phyloP scores from a whole-genome alignment of 495 filamentous ascomycete species.

The Tetracladium setigerum region DNA sequence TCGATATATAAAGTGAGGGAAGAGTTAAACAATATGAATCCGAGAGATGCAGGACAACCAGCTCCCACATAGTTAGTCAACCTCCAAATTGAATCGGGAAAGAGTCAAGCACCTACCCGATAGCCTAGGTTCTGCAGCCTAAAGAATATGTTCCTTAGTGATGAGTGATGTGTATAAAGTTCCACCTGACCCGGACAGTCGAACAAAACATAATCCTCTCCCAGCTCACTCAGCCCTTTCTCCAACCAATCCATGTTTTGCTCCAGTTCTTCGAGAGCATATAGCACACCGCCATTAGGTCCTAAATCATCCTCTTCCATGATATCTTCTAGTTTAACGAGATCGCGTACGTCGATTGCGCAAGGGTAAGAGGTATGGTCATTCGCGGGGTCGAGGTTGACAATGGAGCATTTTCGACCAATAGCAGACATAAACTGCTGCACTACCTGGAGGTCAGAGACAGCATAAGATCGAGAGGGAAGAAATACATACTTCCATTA shows the following conservation, averaged over 20 bases:
- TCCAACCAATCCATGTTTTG: constrained; percentile 88
- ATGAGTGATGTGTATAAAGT: constrained; percentile 89
- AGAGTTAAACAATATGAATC: constrained; percentile 88
- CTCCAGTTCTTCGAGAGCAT: constrained; percentile 92
- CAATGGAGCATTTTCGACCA: constrained; percentile 84
- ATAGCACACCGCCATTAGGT: constrained; percentile 86
- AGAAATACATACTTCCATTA: constrained; percentile 62
- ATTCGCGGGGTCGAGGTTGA: constrained; percentile 97
- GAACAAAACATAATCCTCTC: constrained; percentile 89
- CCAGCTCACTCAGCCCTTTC: constrained; percentile 63
- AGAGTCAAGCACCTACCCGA: constrained; percentile 51
- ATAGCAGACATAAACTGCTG: constrained; percentile 95
- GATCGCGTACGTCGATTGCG: constrained; percentile 82
- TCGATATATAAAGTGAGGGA: constrained; percentile 90
- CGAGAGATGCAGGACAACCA: constrained; percentile 83
- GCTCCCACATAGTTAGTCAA: constrained; percentile 39
- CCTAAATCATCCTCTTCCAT: constrained; percentile 91
- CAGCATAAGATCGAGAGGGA: neutral
- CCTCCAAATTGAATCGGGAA: constrained; percentile 1
- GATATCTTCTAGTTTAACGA: constrained; percentile 85
- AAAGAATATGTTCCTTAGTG: constrained; percentile 84
- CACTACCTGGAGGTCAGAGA: constrained; percentile 39
- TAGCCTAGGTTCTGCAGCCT: constrained; percentile 86
- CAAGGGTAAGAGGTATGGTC: constrained; percentile 72
- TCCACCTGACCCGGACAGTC: constrained; percentile 97